Conservation (phyloP, 2,329 filamentous ascomycete genomes). For the Cladosporium sp. region DNA sequence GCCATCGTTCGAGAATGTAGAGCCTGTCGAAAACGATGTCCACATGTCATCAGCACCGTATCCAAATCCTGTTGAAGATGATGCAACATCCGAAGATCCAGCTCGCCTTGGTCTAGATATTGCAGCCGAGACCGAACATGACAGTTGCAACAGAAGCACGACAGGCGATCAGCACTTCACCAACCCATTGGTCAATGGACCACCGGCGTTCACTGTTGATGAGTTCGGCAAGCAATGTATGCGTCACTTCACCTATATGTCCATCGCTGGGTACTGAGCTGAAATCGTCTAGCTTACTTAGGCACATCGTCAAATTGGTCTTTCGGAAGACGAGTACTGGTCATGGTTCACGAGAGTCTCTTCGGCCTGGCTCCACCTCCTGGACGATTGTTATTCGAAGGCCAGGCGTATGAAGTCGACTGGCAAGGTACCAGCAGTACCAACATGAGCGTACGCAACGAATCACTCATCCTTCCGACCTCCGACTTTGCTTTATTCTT, state of each 20-base stretch:
- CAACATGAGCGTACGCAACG: slow-evolving; percentile 19
- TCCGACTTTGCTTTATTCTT: slow-evolving; percentile 51
- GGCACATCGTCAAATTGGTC: slow-evolving; percentile 57
- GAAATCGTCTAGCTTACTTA: slow-evolving; percentile 41
- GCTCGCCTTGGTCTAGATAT: slow-evolving; percentile 1
- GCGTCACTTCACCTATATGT: slow-evolving; percentile 17
- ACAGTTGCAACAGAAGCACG: slow-evolving; percentile 8
- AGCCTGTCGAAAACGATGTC: background rate
- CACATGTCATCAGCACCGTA: background rate
- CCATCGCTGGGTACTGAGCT: background rate
- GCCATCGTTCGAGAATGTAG: background rate
- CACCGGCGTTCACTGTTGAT: slow-evolving; percentile 31
- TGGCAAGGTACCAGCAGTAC: slow-evolving; percentile 44
- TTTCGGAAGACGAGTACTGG: slow-evolving; percentile 49
- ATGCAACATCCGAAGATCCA: slow-evolving; percentile 4
- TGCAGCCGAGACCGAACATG: slow-evolving; percentile 12
- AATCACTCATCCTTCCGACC: slow-evolving; percentile 44
- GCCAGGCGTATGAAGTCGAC: slow-evolving; percentile 48
- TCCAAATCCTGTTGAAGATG: background rate
- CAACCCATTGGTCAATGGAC: slow-evolving; percentile 40
- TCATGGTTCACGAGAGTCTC: slow-evolving; percentile 46
- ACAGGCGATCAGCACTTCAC: slow-evolving; percentile 30
- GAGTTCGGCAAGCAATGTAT: slow-evolving; percentile 41
- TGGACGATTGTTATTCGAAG: slow-evolving; percentile 48
- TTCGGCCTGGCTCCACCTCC: slow-evolving; percentile 42